phyloP scores from a whole-genome alignment of 2,329 filamentous ascomycete genomes.

The Hymenoscyphus fraxineus region DNA sequence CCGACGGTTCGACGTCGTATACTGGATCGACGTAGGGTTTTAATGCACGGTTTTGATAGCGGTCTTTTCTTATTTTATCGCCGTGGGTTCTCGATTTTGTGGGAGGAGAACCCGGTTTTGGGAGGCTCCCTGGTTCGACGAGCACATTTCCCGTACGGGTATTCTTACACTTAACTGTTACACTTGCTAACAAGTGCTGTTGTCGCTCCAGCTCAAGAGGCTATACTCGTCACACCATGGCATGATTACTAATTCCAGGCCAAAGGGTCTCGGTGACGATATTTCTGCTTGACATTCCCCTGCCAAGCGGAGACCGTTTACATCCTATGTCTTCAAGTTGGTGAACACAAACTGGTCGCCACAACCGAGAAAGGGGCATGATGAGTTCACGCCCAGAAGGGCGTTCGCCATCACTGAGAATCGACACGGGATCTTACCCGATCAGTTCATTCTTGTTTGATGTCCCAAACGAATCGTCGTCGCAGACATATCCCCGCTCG shows the following conservation, averaged over 20 bases:
- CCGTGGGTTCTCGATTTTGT: not conserved
- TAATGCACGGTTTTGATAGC: not conserved
- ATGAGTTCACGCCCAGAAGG: not conserved
- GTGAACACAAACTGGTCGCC: not conserved
- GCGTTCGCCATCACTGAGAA: not conserved
- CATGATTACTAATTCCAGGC: not conserved
- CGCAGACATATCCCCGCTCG: constrained; percentile 3
- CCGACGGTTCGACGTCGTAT: not conserved
- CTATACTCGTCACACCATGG: not conserved
- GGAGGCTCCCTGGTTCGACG: not conserved
- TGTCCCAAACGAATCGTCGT: constrained; percentile 4
- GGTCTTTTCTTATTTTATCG: not conserved
- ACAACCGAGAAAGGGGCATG: not conserved
- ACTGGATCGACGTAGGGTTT: not conserved
- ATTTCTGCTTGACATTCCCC: not conserved
- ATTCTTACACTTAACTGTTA: not conserved
- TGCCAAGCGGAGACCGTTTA: not conserved
- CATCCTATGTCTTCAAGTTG: not conserved
- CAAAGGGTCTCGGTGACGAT: not conserved
- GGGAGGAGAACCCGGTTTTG: not conserved
- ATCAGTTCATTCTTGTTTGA: not conserved
- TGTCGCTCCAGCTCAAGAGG: not conserved
- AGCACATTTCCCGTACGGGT: not conserved
- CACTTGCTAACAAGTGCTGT: not conserved
- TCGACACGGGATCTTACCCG: not conserved